Base-by-base conservation (phyloP, 1,139 yeast genomes). In the Blastobotrys malaysiensis region DNA sequence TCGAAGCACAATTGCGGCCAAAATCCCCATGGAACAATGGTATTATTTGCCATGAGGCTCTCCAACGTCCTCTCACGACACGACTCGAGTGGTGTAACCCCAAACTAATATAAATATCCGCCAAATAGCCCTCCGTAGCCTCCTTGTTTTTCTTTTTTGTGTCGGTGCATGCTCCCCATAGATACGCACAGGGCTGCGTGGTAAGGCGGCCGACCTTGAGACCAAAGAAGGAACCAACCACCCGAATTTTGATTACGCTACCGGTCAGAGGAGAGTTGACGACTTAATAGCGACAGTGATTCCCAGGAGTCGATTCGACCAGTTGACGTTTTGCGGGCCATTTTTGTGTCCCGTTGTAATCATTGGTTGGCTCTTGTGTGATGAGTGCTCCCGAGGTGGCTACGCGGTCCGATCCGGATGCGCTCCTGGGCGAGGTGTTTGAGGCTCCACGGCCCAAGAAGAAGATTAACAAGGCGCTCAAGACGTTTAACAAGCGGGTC, bases 401-500 rank as follows among this genome's bases (percentile, higher is more conserved):
- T n/a, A n/a, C 39, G 22, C 16, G 5, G 19, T 36, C 50, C 6
- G 22, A 26, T 9, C 6, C 50, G 13, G 50, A 48, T 22, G 22
- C 24, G 11, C 45, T 52, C 1, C 43, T 57, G 36, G 46, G 48
- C 49, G 48, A 55, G 47, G 63, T 63, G 19, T 63, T 63, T 54
- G 62, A 61, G 13, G 56, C 60, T 7, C 49, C 45, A 16, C 54
- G 55, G 52, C 61, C 63, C 39, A 58, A 57, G 45, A 56, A 57
- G 47, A 62, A 58, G 50, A 51, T 62, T 43, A 60, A 62, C 52
- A 59, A 59, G 52, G 65, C 65, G 16, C 31, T 63, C 21, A 51
- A 56, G 31, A 59, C 60, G 43, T 54, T 63, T 46, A 62, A 63
- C 57, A 62, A 63, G 48, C 58, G 62, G 46, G 65, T 59, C 18